Base-by-base conservation (phyloP, 2,329 filamentous ascomycete genomes). In the Penicillium sp. region DNA sequence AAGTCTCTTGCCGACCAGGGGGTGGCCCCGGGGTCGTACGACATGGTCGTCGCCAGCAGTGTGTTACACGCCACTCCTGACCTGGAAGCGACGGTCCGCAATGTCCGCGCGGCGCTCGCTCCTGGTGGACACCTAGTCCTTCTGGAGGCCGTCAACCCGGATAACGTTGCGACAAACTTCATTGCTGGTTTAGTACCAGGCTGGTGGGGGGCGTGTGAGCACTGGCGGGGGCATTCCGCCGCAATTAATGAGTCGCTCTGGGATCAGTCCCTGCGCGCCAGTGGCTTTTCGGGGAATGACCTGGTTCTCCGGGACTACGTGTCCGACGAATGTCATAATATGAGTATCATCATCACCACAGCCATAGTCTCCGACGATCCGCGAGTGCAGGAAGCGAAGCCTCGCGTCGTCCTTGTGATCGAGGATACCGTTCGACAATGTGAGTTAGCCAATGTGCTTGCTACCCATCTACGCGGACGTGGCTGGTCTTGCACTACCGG, bases 201-300 rank as follows among this genome's bases (percentile, higher is more conserved):
- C 3, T 63, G 61, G 63, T 61, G 55, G 49, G 11, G 49, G 50
- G 55, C 23, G 45, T 29, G 35, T n/a, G 59, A 64, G 48, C n/a
- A 45, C 11, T 60, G 57, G 48, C 61, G 61, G 15, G 8, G 38
- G 13, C 47, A 53, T 26, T 47, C 21, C 6, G 71, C 73, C 3
- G 29, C 56, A 49, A 58, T 67, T 30, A 65, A 31, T 2, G n/a
- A 52, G 35, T 11, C 30, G 0, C 30, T 66, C 45, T 77, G 74
- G 74, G 66, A 73, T 54, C 29, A 56, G 4, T 19, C 68, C 6
- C 64, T 76, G 11, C 46, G 49, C 23, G 52, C 61, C 6, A 63
- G 56, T 31, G 68, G 66, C 7, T 70, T 76, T 58, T 65, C 67
- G n/a, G 72, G 71, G 3, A 64, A 61, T 31, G 71, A 74, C 41